These are phyloP conservation scores for Huiozyma naganishii DNA, from an alignment of 805 yeast genomes.

Conservation along the genomic window DNA sequence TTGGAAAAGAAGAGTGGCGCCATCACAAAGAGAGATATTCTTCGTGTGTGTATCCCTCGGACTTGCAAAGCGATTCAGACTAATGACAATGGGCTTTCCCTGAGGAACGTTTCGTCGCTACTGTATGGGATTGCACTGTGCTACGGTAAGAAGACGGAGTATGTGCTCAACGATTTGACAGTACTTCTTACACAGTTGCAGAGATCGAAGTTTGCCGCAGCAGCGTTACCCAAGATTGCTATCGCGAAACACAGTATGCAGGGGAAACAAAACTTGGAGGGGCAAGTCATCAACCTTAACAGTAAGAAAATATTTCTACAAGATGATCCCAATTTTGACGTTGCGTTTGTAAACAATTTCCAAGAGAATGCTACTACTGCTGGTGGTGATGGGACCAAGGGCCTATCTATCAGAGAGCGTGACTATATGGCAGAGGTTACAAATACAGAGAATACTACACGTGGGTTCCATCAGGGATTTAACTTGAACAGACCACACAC, in stretches of 20 bases:
- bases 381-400: not conserved
- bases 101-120: constrained; percentile 22
- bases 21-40: constrained; percentile 20
- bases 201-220: not conserved
- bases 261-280: not conserved
- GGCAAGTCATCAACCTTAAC: not conserved
- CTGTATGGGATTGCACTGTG: constrained; percentile 26
- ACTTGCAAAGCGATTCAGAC: constrained; percentile 19
- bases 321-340: constrained; percentile 23
- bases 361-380: not conserved
- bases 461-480: constrained; percentile 4
- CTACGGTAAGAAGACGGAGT: constrained; percentile 24
- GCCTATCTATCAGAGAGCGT: constrained; percentile 10
- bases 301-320: constrained; percentile 5
- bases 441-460: constrained; percentile 6
- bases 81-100: constrained; percentile 12
- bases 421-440: constrained; percentile 19
- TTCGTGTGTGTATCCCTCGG: constrained; percentile 24
- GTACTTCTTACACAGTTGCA: constrained; percentile 16
- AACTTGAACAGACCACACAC: constrained; percentile 1
- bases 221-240: not conserved
- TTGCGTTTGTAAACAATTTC: constrained; percentile 11
- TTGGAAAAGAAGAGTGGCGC: not conserved
- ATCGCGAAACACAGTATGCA: not conserved
- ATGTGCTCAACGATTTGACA: constrained; percentile 21